A percentile compares a stretch with the other conserved stretches of the same genome.
These are phyloP conservation scores for Alloascoidea hylecoeti DNA, from an alignment of 805 yeast species.

Conservation along the genomic window DNA sequence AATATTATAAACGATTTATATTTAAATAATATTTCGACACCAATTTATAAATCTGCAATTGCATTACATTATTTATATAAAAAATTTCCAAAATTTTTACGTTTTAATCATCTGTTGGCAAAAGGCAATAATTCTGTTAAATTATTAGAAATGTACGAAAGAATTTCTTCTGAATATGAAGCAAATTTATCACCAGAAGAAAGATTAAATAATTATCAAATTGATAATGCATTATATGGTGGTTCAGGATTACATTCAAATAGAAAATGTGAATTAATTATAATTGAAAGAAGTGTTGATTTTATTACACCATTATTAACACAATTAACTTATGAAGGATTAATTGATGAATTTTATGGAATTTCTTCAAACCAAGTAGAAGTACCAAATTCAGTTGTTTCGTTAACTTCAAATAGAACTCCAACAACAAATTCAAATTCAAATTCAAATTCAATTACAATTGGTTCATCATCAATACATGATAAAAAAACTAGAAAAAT, in stretches of 20 bases:
- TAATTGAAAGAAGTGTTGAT: constrained; percentile 71
- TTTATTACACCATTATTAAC: constrained; percentile 53
- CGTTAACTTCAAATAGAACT: constrained; percentile 4
- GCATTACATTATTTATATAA: constrained; percentile 31
- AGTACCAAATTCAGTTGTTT: constrained; percentile 13
- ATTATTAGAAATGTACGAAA: constrained; percentile 28
- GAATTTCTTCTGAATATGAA: constrained; percentile 7
- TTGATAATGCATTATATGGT: constrained; percentile 1
- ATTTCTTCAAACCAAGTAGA: constrained; percentile 19
- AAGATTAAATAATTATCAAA: constrained; percentile 4
- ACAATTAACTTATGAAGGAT: constrained; percentile 73
- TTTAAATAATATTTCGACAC: constrained; percentile 26
- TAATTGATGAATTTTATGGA: constrained; percentile 59
- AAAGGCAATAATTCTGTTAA: constrained; percentile 44
- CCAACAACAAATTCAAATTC: constrained; percentile 4
- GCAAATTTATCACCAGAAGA: constrained; percentile 1
- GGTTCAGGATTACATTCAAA: neutral
- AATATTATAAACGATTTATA: constrained; percentile 28
- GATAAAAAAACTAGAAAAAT: constrained; percentile 10
- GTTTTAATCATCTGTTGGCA: constrained; percentile 39
- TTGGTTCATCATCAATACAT: neutral
- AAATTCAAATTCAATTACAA: neutral
- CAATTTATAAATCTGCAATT: constrained; percentile 32
- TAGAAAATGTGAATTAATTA: constrained; percentile 42
- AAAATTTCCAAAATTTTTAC: constrained; percentile 23